Base-by-base conservation (phyloP, 2,329 filamentous ascomycete species). In the Xylaria sp. region DNA sequence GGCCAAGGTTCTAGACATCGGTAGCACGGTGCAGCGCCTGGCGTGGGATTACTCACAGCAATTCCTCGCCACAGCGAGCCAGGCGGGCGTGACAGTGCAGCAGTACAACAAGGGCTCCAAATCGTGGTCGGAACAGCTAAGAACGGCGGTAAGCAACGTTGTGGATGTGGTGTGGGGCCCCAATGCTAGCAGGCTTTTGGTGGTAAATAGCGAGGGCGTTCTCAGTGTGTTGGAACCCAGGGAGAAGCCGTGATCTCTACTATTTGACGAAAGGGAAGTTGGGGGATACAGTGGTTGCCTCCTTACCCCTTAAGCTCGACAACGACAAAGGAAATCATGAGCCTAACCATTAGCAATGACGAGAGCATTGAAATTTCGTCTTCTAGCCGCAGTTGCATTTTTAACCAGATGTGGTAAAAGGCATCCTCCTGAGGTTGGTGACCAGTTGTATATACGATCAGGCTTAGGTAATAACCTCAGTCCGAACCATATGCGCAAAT, bases 31-130 rank as follows among this genome's bases (percentile, higher is more conserved):
- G 56, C 87, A 92, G 69, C 89, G 87, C 46, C 85, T 97, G 71
- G 85, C 86, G 57, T 99, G 94, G 94, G 96, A 99, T 78, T 97
- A 97, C 83, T 96, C 93, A 7, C 95, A 94, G 50, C 95, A 97
- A 80, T 99, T 92, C 83, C 85, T 99, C 61, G 92, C 94, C 30
- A 91, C 92, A 13, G 92, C 89, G 4, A 95, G 95, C 7, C 86
- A 91, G 4, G 89, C 91, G 52, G 94, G 94, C 32, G 83, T 97
- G 55, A 93, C 92, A 5, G 93, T 99, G 46, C 93, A 96, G 79
- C 92, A 97, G 76, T 99, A 97, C 81, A 87, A 88, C 70, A 99
- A 98, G 86, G 84, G 89, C 60, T 86, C 89, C 69, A 99, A 97
- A 87, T 86, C 87, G 66, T 99, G 96, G 96, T 91, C 90, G 52